A percentile compares a stretch with the other conserved stretches of the same genome.
Conservation (phyloP, 73 alveolate species). For the Tetrahymena malaccensis region DNA sequence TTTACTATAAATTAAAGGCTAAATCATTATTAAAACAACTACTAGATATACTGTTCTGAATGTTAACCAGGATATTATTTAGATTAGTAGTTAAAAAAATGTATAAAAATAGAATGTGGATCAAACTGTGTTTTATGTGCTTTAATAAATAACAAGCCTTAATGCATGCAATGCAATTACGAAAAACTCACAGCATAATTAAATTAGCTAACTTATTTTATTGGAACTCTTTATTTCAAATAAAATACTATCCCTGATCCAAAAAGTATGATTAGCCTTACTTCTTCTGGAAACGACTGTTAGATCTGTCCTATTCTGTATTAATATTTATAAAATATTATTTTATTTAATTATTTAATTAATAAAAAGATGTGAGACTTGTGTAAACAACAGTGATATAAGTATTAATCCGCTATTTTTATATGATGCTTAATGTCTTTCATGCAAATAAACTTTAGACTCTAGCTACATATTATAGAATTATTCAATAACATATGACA, state of each 20-base stretch:
- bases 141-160: neutral
- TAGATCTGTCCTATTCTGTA: neutral
- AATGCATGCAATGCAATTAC: neutral
- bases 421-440: neutral
- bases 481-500: neutral
- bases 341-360: neutral
- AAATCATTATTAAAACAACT: neutral
- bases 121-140: neutral
- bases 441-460: neutral
- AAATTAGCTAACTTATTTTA: neutral
- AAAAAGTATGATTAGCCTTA: neutral
- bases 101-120: neutral
- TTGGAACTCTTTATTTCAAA: neutral
- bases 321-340: neutral
- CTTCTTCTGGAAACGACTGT: neutral
- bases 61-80: neutral
- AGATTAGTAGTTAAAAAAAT: neutral
- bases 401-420: neutral
- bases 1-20: neutral
- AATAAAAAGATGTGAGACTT: neutral
- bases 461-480: neutral
- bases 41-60: neutral
- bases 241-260: neutral
- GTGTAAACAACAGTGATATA: neutral
- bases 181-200: neutral